phyloP scores from a whole-genome alignment of 192 early-diverging fungal species.

The Entomortierella lignicola region DNA sequence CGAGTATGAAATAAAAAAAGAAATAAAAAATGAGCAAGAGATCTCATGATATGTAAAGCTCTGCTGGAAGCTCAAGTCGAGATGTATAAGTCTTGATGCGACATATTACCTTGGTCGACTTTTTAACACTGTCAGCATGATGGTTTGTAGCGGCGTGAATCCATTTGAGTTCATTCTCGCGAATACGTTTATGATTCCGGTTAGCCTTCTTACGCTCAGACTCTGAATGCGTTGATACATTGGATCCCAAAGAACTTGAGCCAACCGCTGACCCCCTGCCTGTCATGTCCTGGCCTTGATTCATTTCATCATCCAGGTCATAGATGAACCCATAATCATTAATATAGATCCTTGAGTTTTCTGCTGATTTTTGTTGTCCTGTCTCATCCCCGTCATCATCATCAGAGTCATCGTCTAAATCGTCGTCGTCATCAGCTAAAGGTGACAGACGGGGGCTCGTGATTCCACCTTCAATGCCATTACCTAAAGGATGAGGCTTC shows the following conservation, averaged over 20 bases:
- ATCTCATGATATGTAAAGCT: neutral
- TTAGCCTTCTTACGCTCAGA: conserved; percentile 18
- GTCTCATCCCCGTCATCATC: conserved; percentile 20
- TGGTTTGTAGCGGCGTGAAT: conserved; percentile 41
- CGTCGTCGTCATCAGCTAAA: conserved; percentile 11
- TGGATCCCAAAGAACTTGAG: conserved; percentile 13
- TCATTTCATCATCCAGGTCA: conserved; percentile 48
- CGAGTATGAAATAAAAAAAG: neutral
- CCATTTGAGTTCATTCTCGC: conserved; percentile 51
- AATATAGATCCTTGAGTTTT: conserved; percentile 21
- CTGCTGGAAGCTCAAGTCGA: no score
- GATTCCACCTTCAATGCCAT: conserved; percentile 42
- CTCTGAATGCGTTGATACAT: conserved; percentile 9
- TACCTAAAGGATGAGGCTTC: conserved; percentile 23
- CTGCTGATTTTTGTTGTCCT: neutral
- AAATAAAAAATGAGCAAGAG: neutral
- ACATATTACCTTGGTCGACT: conserved; percentile 55
- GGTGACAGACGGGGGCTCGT: conserved; percentile 8
- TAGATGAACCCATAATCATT: conserved; percentile 54
- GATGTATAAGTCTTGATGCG: no score
- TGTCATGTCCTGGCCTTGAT: conserved; percentile 36
- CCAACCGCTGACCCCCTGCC: conserved; percentile 22
- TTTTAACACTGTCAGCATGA: conserved; percentile 49
- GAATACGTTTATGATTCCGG: conserved; percentile 33
- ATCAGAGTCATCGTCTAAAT: conserved; percentile 30